phyloP scores from a whole-genome alignment of 2,329 filamentous ascomycete genomes.

The Rhexocercosporidium sp. region DNA sequence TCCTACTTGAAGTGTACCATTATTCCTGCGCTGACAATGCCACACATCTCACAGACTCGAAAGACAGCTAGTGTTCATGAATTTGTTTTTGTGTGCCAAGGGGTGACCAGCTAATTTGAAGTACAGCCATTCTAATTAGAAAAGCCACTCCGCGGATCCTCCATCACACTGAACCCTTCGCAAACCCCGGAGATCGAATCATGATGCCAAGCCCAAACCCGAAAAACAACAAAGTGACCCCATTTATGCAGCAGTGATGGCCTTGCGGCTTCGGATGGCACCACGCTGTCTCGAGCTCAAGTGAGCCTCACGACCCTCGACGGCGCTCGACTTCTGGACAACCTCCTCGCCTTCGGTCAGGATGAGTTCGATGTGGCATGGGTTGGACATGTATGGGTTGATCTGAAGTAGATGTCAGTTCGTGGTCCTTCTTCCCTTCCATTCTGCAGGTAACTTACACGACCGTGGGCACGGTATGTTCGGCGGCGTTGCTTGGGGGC shows the following conservation, averaged over 20 bases:
- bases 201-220: slow-evolving; percentile 35
- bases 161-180: slow-evolving; percentile 31
- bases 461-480: slow-evolving; percentile 99
- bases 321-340: slow-evolving; percentile 84
- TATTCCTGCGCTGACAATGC: background rate
- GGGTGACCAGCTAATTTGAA: slow-evolving; percentile 39
- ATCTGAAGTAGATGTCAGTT: slow-evolving; percentile 63
- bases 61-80: slow-evolving; percentile 20
- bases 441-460: slow-evolving; percentile 72
- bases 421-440: background rate
- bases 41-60: background rate
- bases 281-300: slow-evolving; percentile 94
- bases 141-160: slow-evolving; percentile 32
- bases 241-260: slow-evolving; percentile 69
- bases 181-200: slow-evolving; percentile 34
- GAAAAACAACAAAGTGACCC: slow-evolving; percentile 37
- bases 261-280: slow-evolving; percentile 64
- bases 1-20: background rate
- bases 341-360: slow-evolving; percentile 96
- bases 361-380: slow-evolving; percentile 99
- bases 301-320: slow-evolving; percentile 69
- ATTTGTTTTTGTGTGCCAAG: slow-evolving; percentile 26
- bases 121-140: slow-evolving; percentile 39
- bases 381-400: slow-evolving; percentile 99
- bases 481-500: slow-evolving; percentile 98